Percentiles rank a stretch among this genome's conserved stretches.
phyloP scores from a whole-genome alignment of 176 grass and related monocot genomes.

The Thinopyrum elongatum region DNA sequence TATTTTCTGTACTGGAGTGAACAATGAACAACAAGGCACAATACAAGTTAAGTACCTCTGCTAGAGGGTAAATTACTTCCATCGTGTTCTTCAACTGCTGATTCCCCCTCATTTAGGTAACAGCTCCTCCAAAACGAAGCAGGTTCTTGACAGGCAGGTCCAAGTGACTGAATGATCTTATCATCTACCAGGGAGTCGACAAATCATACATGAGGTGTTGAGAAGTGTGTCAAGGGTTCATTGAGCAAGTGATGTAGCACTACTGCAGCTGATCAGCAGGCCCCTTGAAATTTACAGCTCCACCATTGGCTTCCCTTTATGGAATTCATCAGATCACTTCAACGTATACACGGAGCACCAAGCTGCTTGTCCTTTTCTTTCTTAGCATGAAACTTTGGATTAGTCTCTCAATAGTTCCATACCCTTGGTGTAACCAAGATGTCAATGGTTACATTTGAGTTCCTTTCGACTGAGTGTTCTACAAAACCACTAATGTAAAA shows the following conservation, averaged over 20 bases:
- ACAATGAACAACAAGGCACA: conserved; percentile 16
- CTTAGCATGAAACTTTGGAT: conserved; percentile 11
- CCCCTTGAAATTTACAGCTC: conserved; percentile 6
- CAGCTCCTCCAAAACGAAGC: conserved; percentile 11
- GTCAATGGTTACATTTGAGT: conserved; percentile 26
- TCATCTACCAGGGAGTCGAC: background rate
- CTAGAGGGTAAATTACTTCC: conserved; percentile 40
- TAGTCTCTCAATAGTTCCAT: conserved; percentile 7
- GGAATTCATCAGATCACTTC: background rate
- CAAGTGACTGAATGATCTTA: background rate
- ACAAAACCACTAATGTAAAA: conserved; percentile 20
- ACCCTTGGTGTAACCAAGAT: conserved; percentile 27
- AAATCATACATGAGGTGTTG: conserved; percentile 12
- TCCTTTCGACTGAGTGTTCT: conserved; percentile 21
- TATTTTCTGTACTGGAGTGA: conserved; percentile 11
- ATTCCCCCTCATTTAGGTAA: conserved; percentile 29
- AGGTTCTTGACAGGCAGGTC: background rate
- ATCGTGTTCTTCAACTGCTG: conserved; percentile 8
- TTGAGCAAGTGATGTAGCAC: conserved; percentile 19
- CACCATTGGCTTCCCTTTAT: conserved; percentile 17
- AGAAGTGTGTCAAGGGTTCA: conserved; percentile 3
- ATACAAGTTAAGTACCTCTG: conserved; percentile 49
- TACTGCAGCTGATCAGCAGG: conserved; percentile 14
- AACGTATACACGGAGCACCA: background rate
- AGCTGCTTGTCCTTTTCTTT: conserved; percentile 29